These are phyloP conservation scores for Arthrobotrys sphaeroides DNA, from an alignment of 2,329 filamentous ascomycete genomes.

Conservation along the genomic window DNA sequence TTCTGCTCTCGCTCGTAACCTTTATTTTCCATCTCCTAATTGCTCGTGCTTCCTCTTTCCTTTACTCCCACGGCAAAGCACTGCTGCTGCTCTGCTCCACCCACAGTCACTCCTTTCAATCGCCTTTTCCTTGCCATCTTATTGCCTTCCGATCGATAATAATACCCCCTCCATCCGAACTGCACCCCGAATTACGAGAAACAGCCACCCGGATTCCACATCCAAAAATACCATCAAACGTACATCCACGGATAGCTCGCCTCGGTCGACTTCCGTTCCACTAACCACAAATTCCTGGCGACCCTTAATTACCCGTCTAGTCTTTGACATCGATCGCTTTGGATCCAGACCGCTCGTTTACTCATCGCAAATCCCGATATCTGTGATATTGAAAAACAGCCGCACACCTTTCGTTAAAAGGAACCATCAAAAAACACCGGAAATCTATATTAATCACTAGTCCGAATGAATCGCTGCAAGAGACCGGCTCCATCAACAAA, in stretches of 20 bases:
- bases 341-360: slow-evolving; percentile 10
- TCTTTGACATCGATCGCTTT: slow-evolving; percentile 16
- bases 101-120: background rate
- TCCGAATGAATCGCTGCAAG: slow-evolving; percentile 54
- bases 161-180: background rate
- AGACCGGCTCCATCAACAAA: slow-evolving; percentile 13
- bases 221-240: slow-evolving; percentile 31
- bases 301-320: slow-evolving; percentile 11
- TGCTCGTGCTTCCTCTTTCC: background rate
- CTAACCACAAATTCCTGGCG: background rate
- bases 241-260: slow-evolving; percentile 53
- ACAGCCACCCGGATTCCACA: slow-evolving; percentile 14
- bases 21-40: background rate
- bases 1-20: background rate
- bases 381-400: slow-evolving; percentile 29
- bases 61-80: background rate
- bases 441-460: slow-evolving; percentile 16
- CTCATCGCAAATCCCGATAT: slow-evolving; percentile 15
- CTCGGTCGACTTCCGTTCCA: slow-evolving; percentile 44
- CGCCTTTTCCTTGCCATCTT: background rate
- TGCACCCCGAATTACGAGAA: background rate
- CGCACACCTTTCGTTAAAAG: background rate
- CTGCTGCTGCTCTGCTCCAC: too few species aligned
- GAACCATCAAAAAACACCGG: background rate
- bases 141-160: slow-evolving; percentile 5